These are phyloP conservation scores for Sisymbrium altissimum DNA, from an alignment of 345 rosid species.

Conservation along the genomic window DNA sequence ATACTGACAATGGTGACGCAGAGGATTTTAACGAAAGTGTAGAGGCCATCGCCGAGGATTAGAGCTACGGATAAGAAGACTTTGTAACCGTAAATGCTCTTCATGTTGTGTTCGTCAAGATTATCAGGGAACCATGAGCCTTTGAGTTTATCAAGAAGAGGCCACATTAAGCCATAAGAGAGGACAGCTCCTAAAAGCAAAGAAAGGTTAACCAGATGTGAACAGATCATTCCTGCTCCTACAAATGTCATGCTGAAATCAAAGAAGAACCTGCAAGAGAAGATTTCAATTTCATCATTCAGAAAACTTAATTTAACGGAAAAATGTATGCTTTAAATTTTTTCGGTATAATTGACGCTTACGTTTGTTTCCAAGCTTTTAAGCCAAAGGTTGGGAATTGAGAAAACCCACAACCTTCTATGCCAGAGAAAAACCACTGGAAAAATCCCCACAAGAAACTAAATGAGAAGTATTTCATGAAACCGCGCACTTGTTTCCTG, in stretches of 20 bases:
- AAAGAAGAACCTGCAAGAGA: conserved; percentile 62
- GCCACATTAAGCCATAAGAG: conserved; percentile 90
- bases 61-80: conserved; percentile 85
- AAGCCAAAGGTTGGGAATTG: conserved; percentile 87
- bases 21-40: conserved; percentile 71
- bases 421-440: conserved; percentile 80
- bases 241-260: conserved; percentile 81
- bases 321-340: not conserved
- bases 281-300: not conserved
- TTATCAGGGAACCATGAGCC: conserved; percentile 74
- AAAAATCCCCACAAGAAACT: conserved; percentile 92
- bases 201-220: conserved; percentile 86
- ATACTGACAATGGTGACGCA: conserved; percentile 47
- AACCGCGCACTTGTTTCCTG: conserved; percentile 81
- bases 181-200: conserved; percentile 78
- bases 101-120: conserved; percentile 73
- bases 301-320: not conserved
- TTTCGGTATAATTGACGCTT: not conserved
- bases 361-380: conserved; percentile 88
- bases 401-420: conserved; percentile 66
- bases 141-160: conserved; percentile 60
- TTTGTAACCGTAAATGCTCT: conserved; percentile 88
- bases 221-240: conserved; percentile 94
- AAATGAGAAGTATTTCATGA: conserved; percentile 65
- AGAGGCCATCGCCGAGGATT: conserved; percentile 91